Percentiles rank a stretch among this genome's conserved stretches.
These are phyloP conservation scores for Aspergillus thermomutatus DNA, from an alignment of 2,329 filamentous ascomycete species.

Conservation along the genomic window DNA sequence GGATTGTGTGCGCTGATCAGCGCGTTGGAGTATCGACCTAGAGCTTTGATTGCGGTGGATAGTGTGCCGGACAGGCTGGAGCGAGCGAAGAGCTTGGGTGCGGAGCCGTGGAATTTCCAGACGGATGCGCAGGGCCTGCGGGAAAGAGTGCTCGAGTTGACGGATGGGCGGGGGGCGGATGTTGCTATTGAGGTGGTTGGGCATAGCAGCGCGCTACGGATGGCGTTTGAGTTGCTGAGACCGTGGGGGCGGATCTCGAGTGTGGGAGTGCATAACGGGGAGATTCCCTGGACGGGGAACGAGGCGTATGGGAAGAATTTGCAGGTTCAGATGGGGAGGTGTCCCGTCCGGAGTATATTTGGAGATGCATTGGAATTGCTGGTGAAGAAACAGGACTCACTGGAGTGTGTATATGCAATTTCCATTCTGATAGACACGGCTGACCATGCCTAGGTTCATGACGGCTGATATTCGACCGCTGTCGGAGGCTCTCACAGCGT, in stretches of 20 bases:
- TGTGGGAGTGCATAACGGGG: conserved; percentile 70
- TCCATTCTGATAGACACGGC: conserved; percentile 2
- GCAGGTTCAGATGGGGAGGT: conserved; percentile 69
- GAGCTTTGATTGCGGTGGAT: conserved; percentile 73
- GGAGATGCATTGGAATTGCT: conserved; percentile 60
- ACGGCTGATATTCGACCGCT: conserved; percentile 69
- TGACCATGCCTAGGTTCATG: conserved; percentile 59
- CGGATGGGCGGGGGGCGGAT: conserved; percentile 76
- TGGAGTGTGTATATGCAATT: conserved; percentile 55
- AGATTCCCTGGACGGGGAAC: conserved; percentile 63
- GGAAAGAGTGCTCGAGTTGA: conserved; percentile 62
- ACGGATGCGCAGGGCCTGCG: conserved; percentile 59
- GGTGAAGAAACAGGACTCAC: conserved; percentile 60
- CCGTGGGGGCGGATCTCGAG: conserved; percentile 70
- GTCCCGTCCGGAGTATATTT: conserved; percentile 64
- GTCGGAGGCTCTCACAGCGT: conserved; percentile 57
- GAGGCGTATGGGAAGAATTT: conserved; percentile 67
- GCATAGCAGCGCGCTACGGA: conserved; percentile 62
- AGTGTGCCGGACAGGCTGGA: conserved; percentile 69
- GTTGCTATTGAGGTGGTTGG: conserved; percentile 77
- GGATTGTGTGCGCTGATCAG: conserved; percentile 48
- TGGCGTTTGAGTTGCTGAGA: conserved; percentile 67
- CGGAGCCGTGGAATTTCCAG: conserved; percentile 75
- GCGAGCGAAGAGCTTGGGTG: conserved; percentile 68
- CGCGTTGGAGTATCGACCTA: conserved; percentile 67